Evolutionary conservation across 768 basidiomycete genomes (phyloP), one percentile per base, ranked within the genome.

Genomic region (Infundibulicybe gibba): DNA sequence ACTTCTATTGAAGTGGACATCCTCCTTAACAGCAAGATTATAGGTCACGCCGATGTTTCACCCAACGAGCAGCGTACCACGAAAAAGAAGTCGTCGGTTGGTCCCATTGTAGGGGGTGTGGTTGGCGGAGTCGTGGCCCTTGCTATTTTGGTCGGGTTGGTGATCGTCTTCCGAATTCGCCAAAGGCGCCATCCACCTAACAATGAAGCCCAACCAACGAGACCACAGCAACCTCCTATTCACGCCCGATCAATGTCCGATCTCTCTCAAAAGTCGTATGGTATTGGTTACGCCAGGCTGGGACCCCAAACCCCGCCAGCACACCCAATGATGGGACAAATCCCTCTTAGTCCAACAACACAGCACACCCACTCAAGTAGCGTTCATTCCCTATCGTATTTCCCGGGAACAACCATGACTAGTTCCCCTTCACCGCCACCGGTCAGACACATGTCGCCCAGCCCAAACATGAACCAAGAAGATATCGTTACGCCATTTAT

Each of bases 61-160:
- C 44, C 43, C 40, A 34, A 45, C 41, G 31, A 39, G 12, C 9
- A 15, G 50, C 5, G 13, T 42, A n/a, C 47, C 37, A 15, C 45
- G 21, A 16, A 49, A 45, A 41, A 65, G 47, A 58, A 63, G 39
- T 45, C n/a, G n/a, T n/a, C 67, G 6, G 52, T 63, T 19, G 72
- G 71, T 6, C 56, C 73, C 14, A 76, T 75, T 21, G 70, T 64
- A 0, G 74, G 74, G 9, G 74, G 72, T n/a, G 71, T 74, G 3
- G 54, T 75, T 35, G 74, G 73, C 21, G 72, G 72, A 0, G 40
- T 73, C 10, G 61, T 60, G 6, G 67, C 62, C 12, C 45, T 75
- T 19, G 57, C 44, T 8, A 44, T 62, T 2, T 69, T 61, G 6
- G 58, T 54, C 4, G 54, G 53, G 2, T 25, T 65, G 25, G 25